These are phyloP conservation scores for Neopestalotiopsis clavispora DNA, from an alignment of 2,329 filamentous ascomycete species.

Conservation along the genomic window DNA sequence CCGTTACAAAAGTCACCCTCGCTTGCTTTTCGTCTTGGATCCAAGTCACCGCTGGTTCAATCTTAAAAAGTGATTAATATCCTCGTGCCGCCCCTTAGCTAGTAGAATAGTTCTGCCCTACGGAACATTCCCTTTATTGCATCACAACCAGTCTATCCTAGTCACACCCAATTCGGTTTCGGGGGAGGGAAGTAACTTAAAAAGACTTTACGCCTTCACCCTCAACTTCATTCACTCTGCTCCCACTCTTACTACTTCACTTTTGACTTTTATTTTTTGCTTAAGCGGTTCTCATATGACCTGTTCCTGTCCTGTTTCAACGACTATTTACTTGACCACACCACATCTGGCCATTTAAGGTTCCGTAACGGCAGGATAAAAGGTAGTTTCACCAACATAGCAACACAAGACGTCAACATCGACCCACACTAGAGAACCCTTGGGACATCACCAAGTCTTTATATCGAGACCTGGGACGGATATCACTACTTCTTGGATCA, in stretches of 20 bases:
- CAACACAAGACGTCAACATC: not conserved
- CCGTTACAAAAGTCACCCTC: conserved; percentile 31
- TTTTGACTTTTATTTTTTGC: not conserved
- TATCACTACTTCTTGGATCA: not conserved
- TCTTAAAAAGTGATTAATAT: conserved; percentile 40
- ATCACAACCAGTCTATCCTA: conserved; percentile 6
- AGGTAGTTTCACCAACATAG: not conserved
- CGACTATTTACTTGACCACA: not conserved
- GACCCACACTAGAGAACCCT: not conserved
- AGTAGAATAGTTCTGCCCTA: conserved; percentile 18
- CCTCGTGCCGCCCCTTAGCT: conserved; percentile 33
- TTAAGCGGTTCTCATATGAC: not conserved
- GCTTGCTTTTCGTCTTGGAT: conserved; percentile 35
- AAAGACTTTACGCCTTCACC: not conserved
- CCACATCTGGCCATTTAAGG: conserved; percentile 4
- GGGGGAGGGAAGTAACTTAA: conserved; percentile 4
- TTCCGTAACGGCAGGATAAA: conserved; percentile 5
- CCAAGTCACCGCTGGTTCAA: conserved; percentile 38
- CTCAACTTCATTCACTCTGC: no score
- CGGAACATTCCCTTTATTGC: conserved; percentile 10
- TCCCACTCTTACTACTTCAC: not conserved
- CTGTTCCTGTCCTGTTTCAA: not conserved
- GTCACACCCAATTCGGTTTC: not conserved
- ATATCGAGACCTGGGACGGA: conserved; percentile 4
- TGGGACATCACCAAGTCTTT: not conserved